Evolutionary conservation across 305 asterid genomes (phyloP).

Genomic region (Solanum hybrid): DNA sequence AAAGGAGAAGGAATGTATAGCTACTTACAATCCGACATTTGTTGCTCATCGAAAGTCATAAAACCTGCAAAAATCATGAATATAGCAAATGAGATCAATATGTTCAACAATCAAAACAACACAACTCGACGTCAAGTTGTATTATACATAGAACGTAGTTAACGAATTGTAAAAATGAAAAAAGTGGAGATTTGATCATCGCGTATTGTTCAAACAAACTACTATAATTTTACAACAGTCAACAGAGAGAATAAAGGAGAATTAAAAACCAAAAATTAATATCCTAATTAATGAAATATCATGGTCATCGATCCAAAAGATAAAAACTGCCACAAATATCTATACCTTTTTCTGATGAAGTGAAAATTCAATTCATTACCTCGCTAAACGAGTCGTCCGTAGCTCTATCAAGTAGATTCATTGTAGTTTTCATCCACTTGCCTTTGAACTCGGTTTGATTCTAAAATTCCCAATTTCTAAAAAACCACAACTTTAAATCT

Average conservation of each 20-base stretch:
- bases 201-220: background rate
- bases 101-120: background rate
- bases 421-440: background rate
- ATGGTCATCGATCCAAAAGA: background rate
- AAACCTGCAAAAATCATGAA: background rate
- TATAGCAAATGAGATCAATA: background rate
- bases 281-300: background rate
- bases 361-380: background rate
- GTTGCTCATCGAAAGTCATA: background rate
- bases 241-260: background rate
- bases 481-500: no score
- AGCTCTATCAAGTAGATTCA: background rate
- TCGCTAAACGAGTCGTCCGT: background rate
- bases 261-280: background rate
- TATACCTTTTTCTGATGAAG: background rate
- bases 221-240: background rate
- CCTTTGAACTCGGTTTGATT: background rate
- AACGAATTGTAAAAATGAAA: background rate
- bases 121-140: background rate
- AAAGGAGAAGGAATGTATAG: background rate
- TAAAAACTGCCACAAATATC: background rate
- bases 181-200: background rate
- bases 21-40: background rate
- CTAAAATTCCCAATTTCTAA: background rate
- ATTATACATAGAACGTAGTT: background rate